Evolutionary conservation across 2,329 filamentous ascomycete species (phyloP), one percentile per base, ranked within the genome.

Genomic region (Colletotrichum kahawae): DNA sequence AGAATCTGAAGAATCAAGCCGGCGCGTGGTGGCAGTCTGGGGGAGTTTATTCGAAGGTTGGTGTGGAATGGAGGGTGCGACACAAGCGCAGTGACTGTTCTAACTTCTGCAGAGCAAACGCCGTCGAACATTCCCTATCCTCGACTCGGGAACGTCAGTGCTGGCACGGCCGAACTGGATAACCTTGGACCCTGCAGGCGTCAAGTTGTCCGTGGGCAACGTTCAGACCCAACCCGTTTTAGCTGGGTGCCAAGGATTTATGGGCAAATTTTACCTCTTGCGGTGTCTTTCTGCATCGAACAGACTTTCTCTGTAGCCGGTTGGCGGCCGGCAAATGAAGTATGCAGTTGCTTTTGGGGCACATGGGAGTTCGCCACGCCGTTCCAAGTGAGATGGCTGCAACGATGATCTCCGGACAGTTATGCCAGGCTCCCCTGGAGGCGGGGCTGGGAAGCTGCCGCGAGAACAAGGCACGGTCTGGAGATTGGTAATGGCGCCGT

Each of bases 371-470:
- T 67, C 31, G 62, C 72, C 68, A 67, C 72, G 7, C 36, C 24
- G 56, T 71, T 64, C 60, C 68, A 67, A 31, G 38, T 36, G 27
- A 38, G 63, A 67, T 69, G 72, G 63, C 57, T 70, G 54, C 69
- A 36, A 31, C 71, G 71, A 74, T 74, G 62, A 74, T 75, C 56
- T 75, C 68, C 63, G 72, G 36, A 12, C 16, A 10, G 12, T 51
- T 43, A 16, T 18, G 31, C 62, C 33, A 24, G 63, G 33, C 7
- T 14, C n/a, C 68, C 63, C 27, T 71, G 43, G 7, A 18, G 29
- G 10, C 27, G 9, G 8, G 4, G 33, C 24, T 51, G 43, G n/a
- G 43, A 13, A 38, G 38, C 31, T 51, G 54, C 34, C 31, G 29
- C 21, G 21, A 43, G 43, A 67, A 33, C 56, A 64, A 59, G 63